phyloP scores from a whole-genome alignment of 768 basidiomycete species.

The Tricholoma hemisulphureum region DNA sequence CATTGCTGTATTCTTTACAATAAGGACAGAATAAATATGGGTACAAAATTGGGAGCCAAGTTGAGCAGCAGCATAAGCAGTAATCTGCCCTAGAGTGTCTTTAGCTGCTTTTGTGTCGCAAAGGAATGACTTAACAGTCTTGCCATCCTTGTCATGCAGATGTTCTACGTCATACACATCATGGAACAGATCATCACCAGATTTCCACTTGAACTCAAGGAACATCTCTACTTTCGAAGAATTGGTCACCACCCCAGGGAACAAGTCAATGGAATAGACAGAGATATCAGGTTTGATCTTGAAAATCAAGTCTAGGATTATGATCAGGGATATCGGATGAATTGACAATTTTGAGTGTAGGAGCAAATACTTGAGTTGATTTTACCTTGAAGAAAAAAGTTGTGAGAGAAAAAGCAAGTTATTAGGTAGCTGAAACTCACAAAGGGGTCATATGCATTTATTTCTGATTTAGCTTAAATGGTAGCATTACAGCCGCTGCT shows the following conservation, averaged over 20 bases:
- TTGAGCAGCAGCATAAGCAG: conserved; percentile 17
- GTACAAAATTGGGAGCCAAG: conserved; percentile 14
- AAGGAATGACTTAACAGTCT: not conserved
- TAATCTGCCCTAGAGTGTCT: conserved; percentile 19
- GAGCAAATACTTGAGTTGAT: too few species aligned
- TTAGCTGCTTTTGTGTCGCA: not conserved
- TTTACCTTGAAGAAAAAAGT: too few species aligned
- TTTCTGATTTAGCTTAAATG: too few species aligned
- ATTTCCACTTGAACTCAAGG: not conserved
- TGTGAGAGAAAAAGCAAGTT: too few species aligned
- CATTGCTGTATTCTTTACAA: conserved; percentile 2
- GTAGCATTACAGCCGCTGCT: too few species aligned
- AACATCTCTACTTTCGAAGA: not conserved
- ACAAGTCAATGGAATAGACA: not conserved
- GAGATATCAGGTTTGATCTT: not conserved
- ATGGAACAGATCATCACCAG: not conserved
- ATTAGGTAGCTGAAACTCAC: too few species aligned
- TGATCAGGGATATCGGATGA: not conserved
- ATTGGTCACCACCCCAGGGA: not conserved
- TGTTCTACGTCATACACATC: not conserved
- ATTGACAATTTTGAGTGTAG: not conserved
- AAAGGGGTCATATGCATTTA: too few species aligned
- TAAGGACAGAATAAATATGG: conserved; percentile 14
- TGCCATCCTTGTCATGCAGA: not conserved
- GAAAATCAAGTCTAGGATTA: not conserved